phyloP scores from a whole-genome alignment of 495 filamentous ascomycete genomes.

The Tuber microsphaerosporum region DNA sequence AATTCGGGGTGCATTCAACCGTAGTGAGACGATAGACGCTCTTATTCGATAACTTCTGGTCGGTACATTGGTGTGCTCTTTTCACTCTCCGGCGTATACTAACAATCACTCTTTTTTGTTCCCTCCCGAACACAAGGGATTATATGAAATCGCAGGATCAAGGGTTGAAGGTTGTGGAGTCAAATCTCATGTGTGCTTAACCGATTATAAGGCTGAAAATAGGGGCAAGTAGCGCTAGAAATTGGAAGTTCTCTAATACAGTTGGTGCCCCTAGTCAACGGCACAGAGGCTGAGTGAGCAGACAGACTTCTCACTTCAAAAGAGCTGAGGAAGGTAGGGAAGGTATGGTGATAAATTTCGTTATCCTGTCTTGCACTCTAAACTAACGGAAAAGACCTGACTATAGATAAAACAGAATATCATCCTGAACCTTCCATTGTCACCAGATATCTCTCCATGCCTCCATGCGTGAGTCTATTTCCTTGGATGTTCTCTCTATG shows the following conservation, averaged over 20 bases:
- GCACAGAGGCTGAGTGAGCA: not conserved
- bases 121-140: not conserved
- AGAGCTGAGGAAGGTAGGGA: not conserved
- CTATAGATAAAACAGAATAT: not conserved
- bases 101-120: not conserved
- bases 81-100: not conserved
- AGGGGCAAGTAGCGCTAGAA: not conserved
- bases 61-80: not conserved
- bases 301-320: not conserved
- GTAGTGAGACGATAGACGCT: not conserved
- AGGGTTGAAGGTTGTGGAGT: not conserved
- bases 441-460: not conserved
- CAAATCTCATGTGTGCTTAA: not conserved
- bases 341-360: not conserved
- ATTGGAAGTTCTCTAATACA: not conserved
- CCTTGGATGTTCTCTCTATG: not conserved
- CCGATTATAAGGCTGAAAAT: not conserved
- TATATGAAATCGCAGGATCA: not conserved
- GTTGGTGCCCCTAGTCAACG: not conserved
- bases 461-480: not conserved
- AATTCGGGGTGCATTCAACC: not conserved
- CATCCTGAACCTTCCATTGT: not conserved
- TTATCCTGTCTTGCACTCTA: not conserved
- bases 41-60: not conserved
- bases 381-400: not conserved